Percentiles rank a stretch among this genome's conserved stretches.
Evolutionary conservation across 2,329 filamentous ascomycete genomes (phyloP).

Genomic region (Stachybotrys chlorohalonatus): DNA sequence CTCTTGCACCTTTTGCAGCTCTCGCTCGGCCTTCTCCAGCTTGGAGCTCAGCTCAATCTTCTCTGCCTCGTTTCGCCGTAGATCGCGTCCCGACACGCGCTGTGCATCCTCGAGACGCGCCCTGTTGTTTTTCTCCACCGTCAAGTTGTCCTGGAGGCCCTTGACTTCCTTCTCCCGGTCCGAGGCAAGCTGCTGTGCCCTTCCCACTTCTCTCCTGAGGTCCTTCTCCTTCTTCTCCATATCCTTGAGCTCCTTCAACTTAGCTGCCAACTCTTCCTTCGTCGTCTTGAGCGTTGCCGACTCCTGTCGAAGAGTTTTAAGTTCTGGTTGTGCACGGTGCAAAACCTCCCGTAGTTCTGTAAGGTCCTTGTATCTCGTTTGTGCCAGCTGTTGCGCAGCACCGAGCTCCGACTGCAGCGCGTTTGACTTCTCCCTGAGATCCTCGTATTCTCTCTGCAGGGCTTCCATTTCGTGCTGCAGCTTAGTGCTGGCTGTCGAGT

Average conservation of each 20-base stretch:
- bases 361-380: conserved; percentile 80
- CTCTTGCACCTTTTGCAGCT: conserved; percentile 63
- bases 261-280: conserved; percentile 62
- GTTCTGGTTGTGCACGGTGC: conserved; percentile 78
- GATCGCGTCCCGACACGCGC: conserved; percentile 63
- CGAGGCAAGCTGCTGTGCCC: conserved; percentile 57
- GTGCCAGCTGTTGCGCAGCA: conserved; percentile 77
- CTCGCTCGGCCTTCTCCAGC: conserved; percentile 60
- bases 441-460: conserved; percentile 49
- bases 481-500: conserved; percentile 38
- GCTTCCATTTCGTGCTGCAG: conserved; percentile 52
- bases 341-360: conserved; percentile 70
- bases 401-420: conserved; percentile 74
- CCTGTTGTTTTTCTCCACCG: conserved; percentile 62
- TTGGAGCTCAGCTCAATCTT: conserved; percentile 68
- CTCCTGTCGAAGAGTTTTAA: conserved; percentile 70
- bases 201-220: conserved; percentile 62
- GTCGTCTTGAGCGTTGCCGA: conserved; percentile 62
- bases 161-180: conserved; percentile 75
- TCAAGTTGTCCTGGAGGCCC: conserved; percentile 67
- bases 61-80: conserved; percentile 68
- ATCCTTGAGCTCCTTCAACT: conserved; percentile 54
- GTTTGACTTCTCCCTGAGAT: conserved; percentile 60
- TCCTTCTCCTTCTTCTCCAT: conserved; percentile 79
- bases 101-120: conserved; percentile 72